Evolutionary conservation across 2,329 filamentous ascomycete species (phyloP).

Genomic region (Claviceps sp.): DNA sequence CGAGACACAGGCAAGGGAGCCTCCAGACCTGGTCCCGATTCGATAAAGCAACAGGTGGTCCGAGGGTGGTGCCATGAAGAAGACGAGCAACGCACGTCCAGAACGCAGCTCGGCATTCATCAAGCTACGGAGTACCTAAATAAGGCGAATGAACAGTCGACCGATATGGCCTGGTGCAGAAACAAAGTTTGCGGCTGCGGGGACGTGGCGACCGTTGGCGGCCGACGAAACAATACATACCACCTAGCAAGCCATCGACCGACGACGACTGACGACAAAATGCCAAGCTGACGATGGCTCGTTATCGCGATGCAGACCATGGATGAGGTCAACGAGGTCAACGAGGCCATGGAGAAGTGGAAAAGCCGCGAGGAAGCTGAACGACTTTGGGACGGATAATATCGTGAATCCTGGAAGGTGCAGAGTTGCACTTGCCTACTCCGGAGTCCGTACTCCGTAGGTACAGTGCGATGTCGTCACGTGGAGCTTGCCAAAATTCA

Average conservation of each 20-base stretch:
- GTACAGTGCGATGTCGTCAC: too few relatives aligned
- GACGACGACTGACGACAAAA: neutral
- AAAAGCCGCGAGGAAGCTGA: too few relatives aligned
- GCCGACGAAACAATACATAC: neutral
- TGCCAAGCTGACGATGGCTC: neutral
- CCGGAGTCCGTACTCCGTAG: too few relatives aligned
- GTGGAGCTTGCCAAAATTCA: too few relatives aligned
- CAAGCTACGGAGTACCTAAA: neutral
- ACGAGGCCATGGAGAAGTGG: neutral
- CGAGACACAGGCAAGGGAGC: constrained; percentile 4
- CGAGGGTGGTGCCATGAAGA: neutral
- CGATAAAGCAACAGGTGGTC: neutral
- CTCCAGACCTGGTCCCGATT: neutral
- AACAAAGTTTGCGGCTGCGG: neutral
- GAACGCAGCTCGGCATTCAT: neutral
- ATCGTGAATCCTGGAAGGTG: too few relatives aligned
- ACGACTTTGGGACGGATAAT: too few relatives aligned
- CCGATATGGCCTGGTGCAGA: neutral
- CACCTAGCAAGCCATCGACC: neutral
- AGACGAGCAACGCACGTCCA: neutral
- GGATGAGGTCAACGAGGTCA: neutral
- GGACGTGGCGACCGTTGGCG: neutral
- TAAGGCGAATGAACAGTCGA: neutral
- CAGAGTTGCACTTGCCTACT: neutral
- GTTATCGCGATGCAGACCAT: neutral